phyloP scores from a whole-genome alignment of 2,329 filamentous ascomycete species.

The Penicillium sclerotiorum region DNA sequence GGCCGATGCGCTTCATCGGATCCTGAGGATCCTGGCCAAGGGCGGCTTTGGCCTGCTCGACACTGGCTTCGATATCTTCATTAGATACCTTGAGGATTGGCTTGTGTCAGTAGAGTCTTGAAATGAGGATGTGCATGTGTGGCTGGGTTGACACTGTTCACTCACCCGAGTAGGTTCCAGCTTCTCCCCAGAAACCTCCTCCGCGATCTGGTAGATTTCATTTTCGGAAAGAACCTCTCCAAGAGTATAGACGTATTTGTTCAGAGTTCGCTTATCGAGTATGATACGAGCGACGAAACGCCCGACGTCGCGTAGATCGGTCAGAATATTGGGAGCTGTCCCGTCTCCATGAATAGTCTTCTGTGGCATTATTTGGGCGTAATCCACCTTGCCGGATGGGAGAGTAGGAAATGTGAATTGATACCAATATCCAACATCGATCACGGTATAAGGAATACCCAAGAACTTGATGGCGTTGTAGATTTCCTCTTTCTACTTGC shows the following conservation, averaged over 20 bases:
- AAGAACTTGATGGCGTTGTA: constrained; percentile 45
- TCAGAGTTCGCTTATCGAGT: constrained; percentile 2
- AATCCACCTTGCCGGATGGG: constrained; percentile 17
- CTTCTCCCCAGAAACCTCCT: constrained; percentile 25
- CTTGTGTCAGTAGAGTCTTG: not conserved
- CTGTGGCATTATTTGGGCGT: not conserved
- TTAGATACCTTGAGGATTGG: not conserved
- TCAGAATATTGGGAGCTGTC: not conserved
- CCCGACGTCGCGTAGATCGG: constrained; percentile 5
- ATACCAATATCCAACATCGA: constrained; percentile 58
- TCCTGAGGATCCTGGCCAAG: not conserved
- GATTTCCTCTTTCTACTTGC: constrained; percentile 52
- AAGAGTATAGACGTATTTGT: constrained; percentile 2
- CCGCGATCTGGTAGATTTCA: not conserved
- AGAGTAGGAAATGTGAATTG: constrained; percentile 39
- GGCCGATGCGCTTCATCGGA: not conserved
- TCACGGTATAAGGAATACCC: constrained; percentile 52
- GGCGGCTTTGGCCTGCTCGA: not conserved
- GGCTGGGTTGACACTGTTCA: too few species aligned
- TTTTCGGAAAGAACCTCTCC: not conserved
- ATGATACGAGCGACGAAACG: constrained; percentile 6
- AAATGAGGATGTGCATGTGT: too few species aligned
- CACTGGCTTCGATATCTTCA: not conserved
- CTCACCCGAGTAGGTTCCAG: constrained; percentile 12
- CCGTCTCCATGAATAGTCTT: constrained; percentile 1